Percentiles rank a stretch among this genome's conserved stretches.
Evolutionary conservation across 208 protist genomes (phyloP).

Genomic region (Trypanosoma cruzi): DNA sequence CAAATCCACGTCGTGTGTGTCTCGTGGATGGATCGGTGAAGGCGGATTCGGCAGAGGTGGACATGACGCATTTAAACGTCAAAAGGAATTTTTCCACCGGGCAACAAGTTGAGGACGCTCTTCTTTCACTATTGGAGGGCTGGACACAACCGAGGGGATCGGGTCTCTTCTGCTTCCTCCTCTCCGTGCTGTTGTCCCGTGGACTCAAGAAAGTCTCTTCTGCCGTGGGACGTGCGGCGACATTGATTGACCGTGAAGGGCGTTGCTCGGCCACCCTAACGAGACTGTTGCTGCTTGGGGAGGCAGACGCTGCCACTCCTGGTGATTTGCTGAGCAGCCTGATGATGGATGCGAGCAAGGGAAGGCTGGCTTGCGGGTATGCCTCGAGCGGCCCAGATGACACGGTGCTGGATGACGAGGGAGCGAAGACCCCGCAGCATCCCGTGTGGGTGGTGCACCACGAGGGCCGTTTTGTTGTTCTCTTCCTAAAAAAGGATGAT

Average conservation of each 20-base stretch:
- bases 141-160: constrained; percentile 62
- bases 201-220: constrained; percentile 41
- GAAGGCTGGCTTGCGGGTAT: constrained; percentile 14
- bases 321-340: constrained; percentile 21
- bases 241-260: constrained; percentile 33
- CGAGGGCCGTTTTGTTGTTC: constrained; percentile 52
- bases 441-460: constrained; percentile 84
- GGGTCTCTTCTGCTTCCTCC: constrained; percentile 72
- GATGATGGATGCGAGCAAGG: background rate
- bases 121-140: constrained; percentile 33
- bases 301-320: constrained; percentile 2
- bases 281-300: constrained; percentile 33
- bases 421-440: constrained; percentile 38
- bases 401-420: constrained; percentile 1
- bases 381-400: constrained; percentile 8
- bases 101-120: constrained; percentile 46
- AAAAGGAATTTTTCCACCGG: constrained; percentile 39
- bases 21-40: constrained; percentile 47
- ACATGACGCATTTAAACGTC: constrained; percentile 14
- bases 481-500: constrained; percentile 78
- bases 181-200: constrained; percentile 73
- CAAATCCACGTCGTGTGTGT: constrained; percentile 49
- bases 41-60: constrained; percentile 1
- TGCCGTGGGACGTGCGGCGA: constrained; percentile 21
- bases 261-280: constrained; percentile 50